Conservation (phyloP, 139 green algal species). For the Volvox reticuliferus region DNA sequence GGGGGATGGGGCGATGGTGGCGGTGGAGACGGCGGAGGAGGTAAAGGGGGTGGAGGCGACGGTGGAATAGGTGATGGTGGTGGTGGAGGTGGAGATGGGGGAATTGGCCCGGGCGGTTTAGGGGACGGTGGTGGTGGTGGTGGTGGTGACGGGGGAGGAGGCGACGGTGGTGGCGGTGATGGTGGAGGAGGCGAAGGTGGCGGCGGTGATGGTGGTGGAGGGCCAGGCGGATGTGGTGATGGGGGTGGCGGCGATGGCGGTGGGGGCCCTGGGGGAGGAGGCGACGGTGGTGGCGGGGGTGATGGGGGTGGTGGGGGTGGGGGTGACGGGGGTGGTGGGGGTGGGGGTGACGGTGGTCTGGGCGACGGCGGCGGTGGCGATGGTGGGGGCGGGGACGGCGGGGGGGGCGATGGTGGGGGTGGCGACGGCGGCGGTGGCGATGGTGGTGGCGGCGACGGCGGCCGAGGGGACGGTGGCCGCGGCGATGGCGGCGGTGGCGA, state of each 20-base stretch:
- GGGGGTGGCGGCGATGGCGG: background rate
- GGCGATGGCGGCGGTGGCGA: background rate
- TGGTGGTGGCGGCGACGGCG: background rate
- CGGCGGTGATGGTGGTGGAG: background rate
- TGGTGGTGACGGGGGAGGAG: background rate
- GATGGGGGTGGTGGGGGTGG: background rate
- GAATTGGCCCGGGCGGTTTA: background rate
- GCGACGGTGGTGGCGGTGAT: background rate
- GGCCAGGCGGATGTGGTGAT: background rate
- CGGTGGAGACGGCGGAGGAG: background rate
- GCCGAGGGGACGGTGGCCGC: background rate
- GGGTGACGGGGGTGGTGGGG: background rate
- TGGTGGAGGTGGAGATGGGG: background rate
- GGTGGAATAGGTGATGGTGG: background rate
- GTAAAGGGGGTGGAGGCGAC: background rate
- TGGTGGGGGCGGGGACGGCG: background rate
- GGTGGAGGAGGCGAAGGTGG: background rate
- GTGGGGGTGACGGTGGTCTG: background rate
- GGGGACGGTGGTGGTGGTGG: background rate
- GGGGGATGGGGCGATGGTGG: background rate
- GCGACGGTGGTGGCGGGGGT: background rate
- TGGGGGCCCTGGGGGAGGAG: background rate
- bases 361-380: background rate
- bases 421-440: background rate
- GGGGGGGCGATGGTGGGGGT: background rate